These are phyloP conservation scores for Phytopythium ostracodes DNA, from an alignment of 352 stramenopile species.

Conservation along the genomic window DNA sequence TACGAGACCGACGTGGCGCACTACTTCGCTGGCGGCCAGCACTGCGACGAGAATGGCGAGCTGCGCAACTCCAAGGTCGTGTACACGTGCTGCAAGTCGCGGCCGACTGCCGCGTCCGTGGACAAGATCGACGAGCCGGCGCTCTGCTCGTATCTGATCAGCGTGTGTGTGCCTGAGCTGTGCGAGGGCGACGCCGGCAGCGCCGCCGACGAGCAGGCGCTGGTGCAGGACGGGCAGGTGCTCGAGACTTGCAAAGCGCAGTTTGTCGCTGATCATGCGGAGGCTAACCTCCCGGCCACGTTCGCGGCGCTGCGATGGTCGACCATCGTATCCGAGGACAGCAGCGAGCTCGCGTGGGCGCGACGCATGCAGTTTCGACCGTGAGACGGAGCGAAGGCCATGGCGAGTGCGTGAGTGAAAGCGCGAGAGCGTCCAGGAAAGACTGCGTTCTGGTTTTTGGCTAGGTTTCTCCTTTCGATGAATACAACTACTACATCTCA, in stretches of 20 bases:
- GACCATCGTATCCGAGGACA: slow-evolving; percentile 79
- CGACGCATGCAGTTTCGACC: slow-evolving; percentile 61
- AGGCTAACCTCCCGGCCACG: slow-evolving; percentile 24
- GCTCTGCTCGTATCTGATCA: slow-evolving; percentile 79
- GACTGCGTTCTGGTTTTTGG: not conserved
- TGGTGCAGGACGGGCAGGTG: slow-evolving; percentile 9
- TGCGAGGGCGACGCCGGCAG: slow-evolving; percentile 33
- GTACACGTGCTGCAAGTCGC: slow-evolving; percentile 75
- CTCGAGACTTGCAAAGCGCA: slow-evolving; percentile 47
- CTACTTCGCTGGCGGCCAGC: slow-evolving; percentile 68
- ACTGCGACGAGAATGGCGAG: slow-evolving; percentile 83
- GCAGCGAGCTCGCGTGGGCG: slow-evolving; percentile 81
- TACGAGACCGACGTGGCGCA: slow-evolving; percentile 55
- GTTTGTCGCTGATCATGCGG: slow-evolving; percentile 31
- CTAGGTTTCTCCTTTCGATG: not conserved
- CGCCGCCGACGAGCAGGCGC: slow-evolving; percentile 24
- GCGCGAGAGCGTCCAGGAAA: not conserved
- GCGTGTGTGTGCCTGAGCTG: slow-evolving; percentile 71
- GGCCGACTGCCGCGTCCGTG: slow-evolving; percentile 38
- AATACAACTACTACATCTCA: not conserved
- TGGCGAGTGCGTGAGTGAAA: not conserved
- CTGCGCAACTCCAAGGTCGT: slow-evolving; percentile 67
- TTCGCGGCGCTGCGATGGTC: slow-evolving; percentile 77
- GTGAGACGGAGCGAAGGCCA: slow-evolving; percentile 18
- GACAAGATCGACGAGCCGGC: slow-evolving; percentile 81